phyloP scores from a whole-genome alignment of 2,329 filamentous ascomycete genomes.

The Beauveria sp. region DNA sequence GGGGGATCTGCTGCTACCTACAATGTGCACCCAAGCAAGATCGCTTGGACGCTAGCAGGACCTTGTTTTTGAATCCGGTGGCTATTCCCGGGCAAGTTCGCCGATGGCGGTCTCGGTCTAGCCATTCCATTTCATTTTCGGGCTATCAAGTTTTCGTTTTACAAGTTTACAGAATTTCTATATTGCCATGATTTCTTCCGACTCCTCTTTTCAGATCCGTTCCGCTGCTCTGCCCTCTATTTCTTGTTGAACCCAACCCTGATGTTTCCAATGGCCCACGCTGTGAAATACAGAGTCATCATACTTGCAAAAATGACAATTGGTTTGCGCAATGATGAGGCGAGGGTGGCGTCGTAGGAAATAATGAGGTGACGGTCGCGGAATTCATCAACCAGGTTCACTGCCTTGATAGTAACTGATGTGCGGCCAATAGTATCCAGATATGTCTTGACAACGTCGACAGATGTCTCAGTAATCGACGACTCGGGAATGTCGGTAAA shows the following conservation, averaged over 20 bases:
- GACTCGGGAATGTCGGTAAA: constrained; percentile 61
- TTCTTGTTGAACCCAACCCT: constrained; percentile 67
- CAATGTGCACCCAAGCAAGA: background rate
- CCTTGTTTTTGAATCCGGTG: background rate
- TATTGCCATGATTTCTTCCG: constrained; percentile 3
- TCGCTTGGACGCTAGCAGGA: background rate
- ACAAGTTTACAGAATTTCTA: constrained; percentile 8
- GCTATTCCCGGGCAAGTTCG: background rate
- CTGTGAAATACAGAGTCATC: constrained; percentile 63
- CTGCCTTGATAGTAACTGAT: constrained; percentile 67
- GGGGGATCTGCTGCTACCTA: background rate
- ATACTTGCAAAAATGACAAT: constrained; percentile 69
- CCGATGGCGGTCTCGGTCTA: background rate
- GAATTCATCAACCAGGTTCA: constrained; percentile 86
- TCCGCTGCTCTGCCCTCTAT: constrained; percentile 18
- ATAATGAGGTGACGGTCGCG: constrained; percentile 77
- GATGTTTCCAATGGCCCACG: constrained; percentile 69
- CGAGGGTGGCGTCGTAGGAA: constrained; percentile 75
- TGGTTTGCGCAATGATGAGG: constrained; percentile 76
- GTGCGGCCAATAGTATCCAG: constrained; percentile 91
- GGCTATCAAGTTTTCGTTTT: background rate
- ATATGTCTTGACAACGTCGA: constrained; percentile 74
- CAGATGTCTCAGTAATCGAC: constrained; percentile 49
- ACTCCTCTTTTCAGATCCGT: background rate
- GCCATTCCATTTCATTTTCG: background rate